Percentiles rank a stretch among this genome's conserved stretches.
These are phyloP conservation scores for Atalantia buxifolia DNA, from an alignment of 345 rosid genomes.

Conservation along the genomic window DNA sequence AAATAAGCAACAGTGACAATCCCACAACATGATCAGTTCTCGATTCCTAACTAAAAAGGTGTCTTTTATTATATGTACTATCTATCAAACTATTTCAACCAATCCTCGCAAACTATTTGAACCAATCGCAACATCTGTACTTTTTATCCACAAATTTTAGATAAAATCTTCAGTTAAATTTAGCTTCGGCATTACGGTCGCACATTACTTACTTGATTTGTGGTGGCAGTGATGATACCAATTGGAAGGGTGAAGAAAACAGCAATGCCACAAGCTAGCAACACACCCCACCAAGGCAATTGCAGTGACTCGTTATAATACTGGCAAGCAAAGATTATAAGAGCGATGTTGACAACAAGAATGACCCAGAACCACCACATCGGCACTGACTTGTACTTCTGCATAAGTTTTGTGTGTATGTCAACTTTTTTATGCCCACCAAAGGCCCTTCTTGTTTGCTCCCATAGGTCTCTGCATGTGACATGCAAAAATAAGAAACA, in stretches of 20 bases:
- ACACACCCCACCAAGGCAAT: conserved; percentile 90
- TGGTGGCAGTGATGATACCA: conserved; percentile 72
- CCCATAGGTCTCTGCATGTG: conserved; percentile 59
- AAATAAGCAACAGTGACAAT: not conserved
- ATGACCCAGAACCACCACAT: conserved; percentile 75
- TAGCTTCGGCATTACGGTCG: not conserved
- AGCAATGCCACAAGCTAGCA: conserved; percentile 76
- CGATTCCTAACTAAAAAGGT: no score
- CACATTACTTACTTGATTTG: conserved; percentile 50
- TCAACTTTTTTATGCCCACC: conserved; percentile 49
- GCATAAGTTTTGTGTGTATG: conserved; percentile 79
- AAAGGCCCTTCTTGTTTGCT: conserved; percentile 49
- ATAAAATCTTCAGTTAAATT: not conserved
- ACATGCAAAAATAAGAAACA: not conserved
- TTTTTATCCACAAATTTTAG: not conserved
- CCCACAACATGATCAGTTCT: no score
- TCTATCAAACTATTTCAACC: no score
- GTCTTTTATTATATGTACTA: no score
- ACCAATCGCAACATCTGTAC: not conserved
- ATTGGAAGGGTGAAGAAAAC: conserved; percentile 74
- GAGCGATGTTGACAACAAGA: conserved; percentile 46
- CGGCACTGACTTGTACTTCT: conserved; percentile 60
- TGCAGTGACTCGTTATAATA: conserved; percentile 64
- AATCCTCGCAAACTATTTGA: not conserved
- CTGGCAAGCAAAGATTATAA: conserved; percentile 49